Percentiles rank a stretch among this genome's conserved stretches.
phyloP scores from a whole-genome alignment of 129 eudicot genomes.

The Chrysanthemum makinoi region DNA sequence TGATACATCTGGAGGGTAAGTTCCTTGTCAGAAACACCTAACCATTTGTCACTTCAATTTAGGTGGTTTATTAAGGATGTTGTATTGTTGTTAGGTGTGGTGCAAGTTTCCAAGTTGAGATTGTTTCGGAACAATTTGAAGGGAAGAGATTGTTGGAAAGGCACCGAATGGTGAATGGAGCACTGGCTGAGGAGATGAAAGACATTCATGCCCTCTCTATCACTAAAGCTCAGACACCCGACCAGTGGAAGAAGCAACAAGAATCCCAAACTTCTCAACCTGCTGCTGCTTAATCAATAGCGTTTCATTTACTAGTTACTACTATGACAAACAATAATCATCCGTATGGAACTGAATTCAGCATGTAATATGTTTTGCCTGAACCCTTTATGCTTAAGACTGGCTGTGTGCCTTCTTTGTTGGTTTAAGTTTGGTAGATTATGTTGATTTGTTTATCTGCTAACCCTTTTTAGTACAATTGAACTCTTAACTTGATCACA shows the following conservation, averaged over 20 bases:
- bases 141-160: slow-evolving; percentile 93
- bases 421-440: slow-evolving; percentile 16
- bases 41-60: background rate
- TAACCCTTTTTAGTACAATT: background rate
- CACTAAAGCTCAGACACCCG: slow-evolving; percentile 75
- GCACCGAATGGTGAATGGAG: slow-evolving; percentile 89
- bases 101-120: slow-evolving; percentile 73
- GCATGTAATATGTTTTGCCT: slow-evolving; percentile 21
- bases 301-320: background rate
- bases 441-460: background rate
- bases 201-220: slow-evolving; percentile 94
- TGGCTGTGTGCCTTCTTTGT: slow-evolving; percentile 6
- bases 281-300: slow-evolving; percentile 29
- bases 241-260: slow-evolving; percentile 80
- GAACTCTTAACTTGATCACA: background rate
- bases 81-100: slow-evolving; percentile 62
- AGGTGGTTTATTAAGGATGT: background rate
- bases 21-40: background rate
- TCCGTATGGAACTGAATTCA: slow-evolving; percentile 4
- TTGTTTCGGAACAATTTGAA: slow-evolving; percentile 76
- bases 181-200: slow-evolving; percentile 78
- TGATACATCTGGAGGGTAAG: slow-evolving; percentile 97
- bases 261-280: slow-evolving; percentile 55
- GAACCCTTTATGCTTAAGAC: slow-evolving; percentile 13
- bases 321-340: slow-evolving; percentile 3